These are phyloP conservation scores for Entonaema liquescens DNA, from an alignment of 495 filamentous ascomycete species.

Conservation along the genomic window DNA sequence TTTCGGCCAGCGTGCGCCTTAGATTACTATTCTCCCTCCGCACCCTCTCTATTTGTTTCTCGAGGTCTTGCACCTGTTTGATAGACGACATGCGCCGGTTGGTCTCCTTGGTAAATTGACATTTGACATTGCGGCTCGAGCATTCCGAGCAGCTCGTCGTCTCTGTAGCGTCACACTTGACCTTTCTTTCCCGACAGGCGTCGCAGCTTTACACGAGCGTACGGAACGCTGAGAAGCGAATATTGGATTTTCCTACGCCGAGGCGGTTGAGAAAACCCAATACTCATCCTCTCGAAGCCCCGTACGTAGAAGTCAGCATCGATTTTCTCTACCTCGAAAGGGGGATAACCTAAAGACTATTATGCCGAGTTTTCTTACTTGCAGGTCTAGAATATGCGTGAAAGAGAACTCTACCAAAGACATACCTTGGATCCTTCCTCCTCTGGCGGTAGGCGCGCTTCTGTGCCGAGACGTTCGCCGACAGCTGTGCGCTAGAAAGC, in stretches of 20 bases:
- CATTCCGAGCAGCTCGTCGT: constrained; percentile 96
- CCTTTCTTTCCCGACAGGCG: constrained; percentile 95
- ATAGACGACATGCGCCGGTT: constrained; percentile 99
- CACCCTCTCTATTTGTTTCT: constrained; percentile 83
- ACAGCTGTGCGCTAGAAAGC: constrained; percentile 53
- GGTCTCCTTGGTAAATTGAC: constrained; percentile 98
- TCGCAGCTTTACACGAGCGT: constrained; percentile 76
- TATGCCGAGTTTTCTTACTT: not conserved
- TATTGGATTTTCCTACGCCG: constrained; percentile 6
- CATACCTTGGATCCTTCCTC: constrained; percentile 80
- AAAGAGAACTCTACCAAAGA: constrained; percentile 10
- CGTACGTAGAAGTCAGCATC: constrained; percentile 40
- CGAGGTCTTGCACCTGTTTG: constrained; percentile 97
- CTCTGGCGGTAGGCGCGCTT: constrained; percentile 95
- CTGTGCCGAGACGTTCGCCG: constrained; percentile 66
- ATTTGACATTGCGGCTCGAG: constrained; percentile 91
- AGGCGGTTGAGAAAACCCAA: constrained; percentile 15
- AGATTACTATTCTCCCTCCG: constrained; percentile 77
- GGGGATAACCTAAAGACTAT: not conserved
- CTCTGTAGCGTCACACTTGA: constrained; percentile 99
- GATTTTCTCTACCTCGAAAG: constrained; percentile 16
- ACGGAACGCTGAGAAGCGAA: constrained; percentile 34
- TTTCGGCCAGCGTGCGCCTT: constrained; percentile 64
- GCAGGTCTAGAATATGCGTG: constrained; percentile 4
- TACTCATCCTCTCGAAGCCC: constrained; percentile 24